Evolutionary conservation across 345 rosid genomes (phyloP).

Genomic region (Eucalyptus regnans): DNA sequence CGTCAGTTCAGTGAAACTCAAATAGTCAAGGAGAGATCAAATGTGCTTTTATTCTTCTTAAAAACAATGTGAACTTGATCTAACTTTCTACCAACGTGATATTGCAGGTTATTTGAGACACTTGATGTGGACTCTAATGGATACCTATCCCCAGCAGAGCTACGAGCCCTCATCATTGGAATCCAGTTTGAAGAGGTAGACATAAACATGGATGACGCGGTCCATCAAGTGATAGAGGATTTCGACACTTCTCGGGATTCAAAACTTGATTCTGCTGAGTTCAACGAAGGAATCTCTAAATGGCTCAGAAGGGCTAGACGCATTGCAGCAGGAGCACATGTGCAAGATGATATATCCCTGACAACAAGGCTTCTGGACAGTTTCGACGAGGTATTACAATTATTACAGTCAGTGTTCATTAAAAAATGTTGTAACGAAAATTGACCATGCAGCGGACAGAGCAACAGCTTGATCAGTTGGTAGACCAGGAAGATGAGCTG

Average conservation of each 20-base stretch:
- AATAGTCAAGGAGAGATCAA: neutral
- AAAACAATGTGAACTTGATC: neutral
- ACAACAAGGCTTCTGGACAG: neutral
- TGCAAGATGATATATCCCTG: neutral
- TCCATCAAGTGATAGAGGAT: constrained; percentile 15
- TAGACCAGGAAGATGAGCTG: constrained; percentile 11
- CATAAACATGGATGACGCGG: constrained; percentile 23
- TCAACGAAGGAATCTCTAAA: constrained; percentile 9
- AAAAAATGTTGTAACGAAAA: neutral
- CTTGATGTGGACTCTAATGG: constrained; percentile 23
- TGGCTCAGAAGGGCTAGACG: constrained; percentile 29
- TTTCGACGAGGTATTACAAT: neutral
- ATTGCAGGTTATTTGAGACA: constrained; percentile 19
- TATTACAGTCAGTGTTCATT: neutral
- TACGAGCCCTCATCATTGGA: constrained; percentile 33
- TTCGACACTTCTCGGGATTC: constrained; percentile 20
- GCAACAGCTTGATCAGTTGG: constrained; percentile 17
- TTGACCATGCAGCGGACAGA: constrained; percentile 9
- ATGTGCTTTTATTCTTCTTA: neutral
- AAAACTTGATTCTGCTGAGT: constrained; percentile 9
- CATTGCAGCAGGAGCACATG: neutral
- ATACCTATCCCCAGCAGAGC: constrained; percentile 16
- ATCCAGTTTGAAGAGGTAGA: constrained; percentile 28
- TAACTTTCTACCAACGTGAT: neutral
- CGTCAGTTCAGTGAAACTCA: neutral